Evolutionary conservation across 2,329 filamentous ascomycete genomes (phyloP), one percentile per base, ranked within the genome.

Genomic region (Aspergillus melleus): DNA sequence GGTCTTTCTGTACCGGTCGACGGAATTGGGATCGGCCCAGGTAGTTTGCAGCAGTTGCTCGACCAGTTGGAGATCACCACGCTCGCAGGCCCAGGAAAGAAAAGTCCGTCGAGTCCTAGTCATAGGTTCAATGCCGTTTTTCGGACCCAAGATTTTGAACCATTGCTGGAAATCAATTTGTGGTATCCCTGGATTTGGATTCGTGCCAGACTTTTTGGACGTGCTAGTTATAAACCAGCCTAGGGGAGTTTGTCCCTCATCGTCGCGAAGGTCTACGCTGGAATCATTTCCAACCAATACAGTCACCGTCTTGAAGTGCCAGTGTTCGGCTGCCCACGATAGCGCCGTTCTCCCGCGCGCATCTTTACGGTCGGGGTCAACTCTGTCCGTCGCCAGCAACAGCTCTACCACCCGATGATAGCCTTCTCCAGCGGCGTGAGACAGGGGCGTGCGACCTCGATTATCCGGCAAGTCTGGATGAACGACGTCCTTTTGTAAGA

Each of bases 11-110:
- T 64, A 60, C 6, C 62, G 57, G 42, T 64, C 62, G 20, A 64
- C 50, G 6, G 57, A 62, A 44, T 64, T 64, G 2, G 62, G 62
- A 20, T 64, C 60, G 4, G 62, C 60, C 62, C 62, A 64, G 6
- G 42, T 53, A 10, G 62, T 62, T 36, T 50, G 55, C 26, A 64
- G n/a, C 12, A 64, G 46, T 19, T 55, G 57, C 4, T 30, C 44
- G 3, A 60, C 62, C 8, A 64, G 32, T 26, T 54, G 46, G 4
- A 12, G 26, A 30, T 64, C 62, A 4, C 62, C 62, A 19, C 52
- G 50, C 22, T 64, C 62, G 24, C 60, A 62, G 6, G 62, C 62
- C 62, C 62, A 64, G n/a, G 62, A 59, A 4, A 64, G 55, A n/a
- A 62, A 62, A 6, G 62, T 64, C 8, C 62, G 60, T 6, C 62